phyloP scores from a whole-genome alignment of 352 stramenopile species.

The Phytophthora ramorum region DNA sequence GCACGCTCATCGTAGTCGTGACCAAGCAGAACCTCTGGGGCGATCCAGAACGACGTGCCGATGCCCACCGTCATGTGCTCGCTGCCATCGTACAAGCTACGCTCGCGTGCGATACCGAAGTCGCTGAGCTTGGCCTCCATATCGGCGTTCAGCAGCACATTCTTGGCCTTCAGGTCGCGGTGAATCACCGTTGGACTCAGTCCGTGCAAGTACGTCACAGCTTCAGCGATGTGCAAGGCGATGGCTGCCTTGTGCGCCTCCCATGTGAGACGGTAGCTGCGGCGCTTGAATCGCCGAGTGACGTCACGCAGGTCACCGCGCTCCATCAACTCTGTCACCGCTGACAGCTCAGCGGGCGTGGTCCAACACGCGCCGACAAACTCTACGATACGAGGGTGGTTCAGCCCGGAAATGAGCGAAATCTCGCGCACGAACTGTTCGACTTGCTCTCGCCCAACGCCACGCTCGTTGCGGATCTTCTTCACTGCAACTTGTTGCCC shows the following conservation, averaged over 20 bases:
- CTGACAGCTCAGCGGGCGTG: slow-evolving; percentile 50
- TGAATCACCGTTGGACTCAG: slow-evolving; percentile 65
- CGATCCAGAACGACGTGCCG: slow-evolving; percentile 76
- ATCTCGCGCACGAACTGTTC: slow-evolving; percentile 71
- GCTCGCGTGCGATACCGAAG: slow-evolving; percentile 70
- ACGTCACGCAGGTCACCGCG: slow-evolving; percentile 67
- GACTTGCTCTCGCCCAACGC: slow-evolving; percentile 46
- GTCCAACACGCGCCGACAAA: slow-evolving; percentile 72
- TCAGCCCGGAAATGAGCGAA: slow-evolving; percentile 53
- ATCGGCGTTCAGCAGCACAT: slow-evolving; percentile 51
- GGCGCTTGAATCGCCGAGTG: slow-evolving; percentile 52
- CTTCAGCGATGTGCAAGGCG: slow-evolving; percentile 65
- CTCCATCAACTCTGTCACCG: slow-evolving; percentile 77
- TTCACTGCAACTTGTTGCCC: slow-evolving; percentile 52
- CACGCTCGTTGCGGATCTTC: slow-evolving; percentile 49
- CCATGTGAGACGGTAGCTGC: slow-evolving; percentile 52
- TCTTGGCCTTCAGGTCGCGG: slow-evolving; percentile 58
- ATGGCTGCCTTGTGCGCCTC: slow-evolving; percentile 62
- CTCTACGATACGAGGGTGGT: slow-evolving; percentile 68
- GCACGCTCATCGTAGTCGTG: slow-evolving; percentile 54
- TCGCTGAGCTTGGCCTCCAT: slow-evolving; percentile 78
- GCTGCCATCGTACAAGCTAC: slow-evolving; percentile 51
- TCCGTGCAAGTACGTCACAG: slow-evolving; percentile 69
- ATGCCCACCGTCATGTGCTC: slow-evolving; percentile 73
- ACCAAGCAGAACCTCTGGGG: slow-evolving; percentile 64